Evolutionary conservation across 768 basidiomycete species (phyloP), one percentile per base, ranked within the genome.

Genomic region (Auriscalpium orientale): DNA sequence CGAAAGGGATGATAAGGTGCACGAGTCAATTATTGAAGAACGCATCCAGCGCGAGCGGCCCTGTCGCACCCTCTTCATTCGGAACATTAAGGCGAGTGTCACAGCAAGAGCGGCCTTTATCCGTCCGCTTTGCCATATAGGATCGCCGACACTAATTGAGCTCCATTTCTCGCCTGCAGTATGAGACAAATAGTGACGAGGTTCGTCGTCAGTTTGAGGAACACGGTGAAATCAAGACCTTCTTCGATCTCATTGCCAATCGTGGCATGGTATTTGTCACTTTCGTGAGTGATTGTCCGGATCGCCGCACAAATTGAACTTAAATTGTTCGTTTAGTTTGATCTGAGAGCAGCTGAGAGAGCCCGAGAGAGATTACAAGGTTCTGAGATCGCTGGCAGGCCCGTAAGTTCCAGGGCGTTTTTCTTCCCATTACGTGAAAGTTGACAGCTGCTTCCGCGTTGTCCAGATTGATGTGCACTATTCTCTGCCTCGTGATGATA

Each of bases 191-290:
- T 62, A 91, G 91, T 67, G 84, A 85, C 4, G 86, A 88, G 67
- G 85, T 99, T 8, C 86, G 89, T 58, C 79, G 76, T 46, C 81
- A 83, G 53, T 99, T 98, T 71, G 91, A 92, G 73, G 87, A 89
- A 57, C 90, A 92, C 66, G 97, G 97, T 60, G 91, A 93, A 65
- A 91, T 98, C 75, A 94, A 93, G 73, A 94, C 91, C 1, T 98
- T 95, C 70, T 98, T 98, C 70, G 97, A 99, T 71, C 76, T 98
- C 18, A 90, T 98, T 59, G 81, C 84, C 49, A 95, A 89, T 11
- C 80, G 97, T 58, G 97, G 97, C n/a, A 97, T 99, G 91, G 89
- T 98, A 13, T 99, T 99, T 70, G 89, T 98, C 46, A 99, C 95
- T 49, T 99, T 91, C 69, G 97, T 98, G 74, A 81, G 95, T 82